Evolutionary conservation across 306 rosid species (phyloP).

Genomic region (Quercus rubra): DNA sequence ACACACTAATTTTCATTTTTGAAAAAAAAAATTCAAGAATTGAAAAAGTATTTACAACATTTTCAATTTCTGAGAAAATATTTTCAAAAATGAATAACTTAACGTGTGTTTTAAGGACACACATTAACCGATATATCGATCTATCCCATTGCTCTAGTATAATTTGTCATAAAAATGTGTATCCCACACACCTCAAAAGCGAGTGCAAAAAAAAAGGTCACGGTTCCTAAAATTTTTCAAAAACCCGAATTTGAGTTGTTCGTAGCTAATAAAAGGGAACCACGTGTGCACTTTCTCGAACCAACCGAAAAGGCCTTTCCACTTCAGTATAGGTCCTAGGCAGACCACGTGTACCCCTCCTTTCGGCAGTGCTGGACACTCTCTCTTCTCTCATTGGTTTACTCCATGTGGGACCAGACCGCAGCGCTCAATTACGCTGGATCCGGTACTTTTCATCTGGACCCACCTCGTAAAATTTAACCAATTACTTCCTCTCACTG

Average conservation of each 20-base stretch:
- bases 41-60: too few species aligned
- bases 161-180: background rate
- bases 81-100: too few species aligned
- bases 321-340: constrained; percentile 14
- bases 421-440: constrained; percentile 17
- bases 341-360: constrained; percentile 35
- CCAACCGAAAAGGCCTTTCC: background rate
- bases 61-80: too few species aligned
- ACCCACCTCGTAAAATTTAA: background rate
- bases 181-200: fast-evolving
- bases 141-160: background rate
- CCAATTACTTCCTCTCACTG: constrained; percentile 24
- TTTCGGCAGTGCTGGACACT: constrained; percentile 51
- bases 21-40: too few species aligned
- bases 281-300: constrained; percentile 44
- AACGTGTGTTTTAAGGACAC: too few species aligned
- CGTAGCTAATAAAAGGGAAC: constrained; percentile 12
- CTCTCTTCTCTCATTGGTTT: constrained; percentile 21
- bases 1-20: too few species aligned
- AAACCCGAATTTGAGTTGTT: constrained; percentile 6
- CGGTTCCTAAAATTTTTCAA: fast-evolving
- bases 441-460: constrained; percentile 13
- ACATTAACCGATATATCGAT: too few species aligned
- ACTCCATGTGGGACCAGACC: constrained; percentile 10
- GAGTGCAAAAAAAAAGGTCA: background rate